Conservation (phyloP, 225 moss, liverwort and hornwort genomes). For the Climacium dendroides region DNA sequence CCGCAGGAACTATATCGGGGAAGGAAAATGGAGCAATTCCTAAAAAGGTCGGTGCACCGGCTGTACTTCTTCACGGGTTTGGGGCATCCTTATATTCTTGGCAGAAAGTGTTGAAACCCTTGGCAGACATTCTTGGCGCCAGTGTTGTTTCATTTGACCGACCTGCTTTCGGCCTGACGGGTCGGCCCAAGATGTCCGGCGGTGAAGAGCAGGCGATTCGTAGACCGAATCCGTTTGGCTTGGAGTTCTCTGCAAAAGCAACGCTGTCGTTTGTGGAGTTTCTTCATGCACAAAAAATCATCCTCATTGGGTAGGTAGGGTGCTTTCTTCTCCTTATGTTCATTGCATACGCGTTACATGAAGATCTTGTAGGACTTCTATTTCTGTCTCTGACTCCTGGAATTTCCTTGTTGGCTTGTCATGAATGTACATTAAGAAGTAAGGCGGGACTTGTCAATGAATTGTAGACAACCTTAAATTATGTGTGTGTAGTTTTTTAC, state of each 20-base stretch:
- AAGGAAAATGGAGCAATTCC: background rate
- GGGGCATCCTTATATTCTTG: constrained; percentile 93
- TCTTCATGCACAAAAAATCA: constrained; percentile 59
- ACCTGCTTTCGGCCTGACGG: constrained; percentile 86
- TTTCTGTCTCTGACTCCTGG: background rate
- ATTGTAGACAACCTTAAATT: background rate
- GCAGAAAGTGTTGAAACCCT: constrained; percentile 61
- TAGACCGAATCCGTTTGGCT: constrained; percentile 49
- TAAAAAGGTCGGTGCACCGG: constrained; percentile 23
- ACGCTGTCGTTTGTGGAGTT: constrained; percentile 68
- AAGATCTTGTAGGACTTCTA: background rate
- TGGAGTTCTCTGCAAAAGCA: constrained; percentile 65
- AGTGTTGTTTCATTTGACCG: constrained; percentile 76
- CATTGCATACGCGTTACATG: background rate
- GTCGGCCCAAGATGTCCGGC: constrained; percentile 16
- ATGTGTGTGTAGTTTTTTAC: background rate
- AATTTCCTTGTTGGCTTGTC: background rate
- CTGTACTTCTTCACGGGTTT: constrained; percentile 82
- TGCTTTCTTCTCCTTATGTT: background rate
- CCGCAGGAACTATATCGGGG: background rate
- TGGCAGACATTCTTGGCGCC: constrained; percentile 52
- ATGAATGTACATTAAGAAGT: background rate
- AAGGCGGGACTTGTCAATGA: background rate
- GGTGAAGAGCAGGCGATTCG: background rate
- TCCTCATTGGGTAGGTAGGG: constrained; percentile 73